These are phyloP conservation scores for Ceratocystis ficicola DNA, from an alignment of 2,329 filamentous ascomycete species.

Conservation along the genomic window DNA sequence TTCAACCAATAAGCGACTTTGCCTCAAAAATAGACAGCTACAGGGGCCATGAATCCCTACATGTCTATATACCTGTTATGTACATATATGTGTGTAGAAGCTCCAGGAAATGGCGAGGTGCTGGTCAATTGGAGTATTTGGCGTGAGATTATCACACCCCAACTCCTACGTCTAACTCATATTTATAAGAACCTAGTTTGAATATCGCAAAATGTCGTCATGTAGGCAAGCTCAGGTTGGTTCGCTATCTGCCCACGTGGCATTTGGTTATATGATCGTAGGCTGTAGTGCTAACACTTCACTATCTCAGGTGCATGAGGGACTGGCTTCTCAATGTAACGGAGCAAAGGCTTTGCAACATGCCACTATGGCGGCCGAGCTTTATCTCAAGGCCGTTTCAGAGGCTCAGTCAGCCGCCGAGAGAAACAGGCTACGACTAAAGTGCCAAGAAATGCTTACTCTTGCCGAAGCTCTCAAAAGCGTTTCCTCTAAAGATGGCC, in stretches of 20 bases:
- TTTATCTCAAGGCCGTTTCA: conserved; percentile 65
- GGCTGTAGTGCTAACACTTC: neutral
- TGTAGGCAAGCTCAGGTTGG: conserved; percentile 9
- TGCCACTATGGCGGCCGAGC: conserved; percentile 65
- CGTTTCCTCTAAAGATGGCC: neutral
- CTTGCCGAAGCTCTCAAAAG: conserved; percentile 65
- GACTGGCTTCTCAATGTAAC: conserved; percentile 29
- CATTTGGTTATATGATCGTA: neutral
- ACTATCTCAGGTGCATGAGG: conserved; percentile 31
- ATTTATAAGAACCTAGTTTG: neutral
- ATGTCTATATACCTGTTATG: neutral
- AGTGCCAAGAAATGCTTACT: conserved; percentile 57
- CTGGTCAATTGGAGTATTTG: neutral
- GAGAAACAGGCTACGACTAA: conserved; percentile 52
- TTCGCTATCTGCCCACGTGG: neutral
- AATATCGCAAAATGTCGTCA: neutral
- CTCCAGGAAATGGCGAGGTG: neutral
- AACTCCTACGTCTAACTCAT: neutral
- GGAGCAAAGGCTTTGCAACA: conserved; percentile 54
- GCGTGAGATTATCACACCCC: neutral
- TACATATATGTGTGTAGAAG: neutral
- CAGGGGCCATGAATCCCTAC: neutral
- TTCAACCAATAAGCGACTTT: neutral
- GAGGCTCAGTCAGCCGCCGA: conserved; percentile 50
- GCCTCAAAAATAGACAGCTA: neutral